Evolutionary conservation across 257 asterid species (phyloP), one percentile per base, ranked within the genome.

Genomic region (Petunia axillaris): DNA sequence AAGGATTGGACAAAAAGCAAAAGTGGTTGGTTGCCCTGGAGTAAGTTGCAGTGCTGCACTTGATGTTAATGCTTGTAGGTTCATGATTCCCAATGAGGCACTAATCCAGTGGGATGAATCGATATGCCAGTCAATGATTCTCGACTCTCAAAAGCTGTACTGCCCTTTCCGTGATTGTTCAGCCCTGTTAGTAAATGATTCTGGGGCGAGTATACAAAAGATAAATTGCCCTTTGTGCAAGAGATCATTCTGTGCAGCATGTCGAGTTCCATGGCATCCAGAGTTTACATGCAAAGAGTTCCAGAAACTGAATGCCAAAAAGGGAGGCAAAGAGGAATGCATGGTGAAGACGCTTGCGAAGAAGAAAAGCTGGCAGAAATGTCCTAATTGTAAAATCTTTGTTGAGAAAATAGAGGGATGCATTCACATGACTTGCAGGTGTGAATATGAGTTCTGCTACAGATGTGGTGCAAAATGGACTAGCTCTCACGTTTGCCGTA

Each of bases 361-460:
- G 97, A 91, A 90, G 89, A 93, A 88, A 84, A 85, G 75, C 5
- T 93, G 94, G 97, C 89, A 85, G 89, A 91, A 85, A 80, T 93
- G 97, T 82, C 94, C 96, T 58, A 82, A 82, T 65, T 93, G 97
- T 85, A 90, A 86, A 85, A 85, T 91, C 87, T 89, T 85, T 48
- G 91, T 93, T 10, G 97, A 91, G 64, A 91, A 86, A 64, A 54
- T 65, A 0, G 91, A 89, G 66, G 95, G 97, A 11, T 92, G 97
- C 70, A 3, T 79, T 59, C 97, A 92, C 66, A 91, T 92, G n/a
- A 88, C 90, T 68, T 92, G 97, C 75, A 77, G 93, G 86, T 92
- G 97, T 78, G 53, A 46, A 57, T 76, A 89, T 57, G 82, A 92
- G 44, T 92, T 92, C 76, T 92, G 97, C 86, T 91, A 92, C 78